phyloP scores from a whole-genome alignment of 2,329 filamentous ascomycete species.

The Colletotrichum cuscutae region DNA sequence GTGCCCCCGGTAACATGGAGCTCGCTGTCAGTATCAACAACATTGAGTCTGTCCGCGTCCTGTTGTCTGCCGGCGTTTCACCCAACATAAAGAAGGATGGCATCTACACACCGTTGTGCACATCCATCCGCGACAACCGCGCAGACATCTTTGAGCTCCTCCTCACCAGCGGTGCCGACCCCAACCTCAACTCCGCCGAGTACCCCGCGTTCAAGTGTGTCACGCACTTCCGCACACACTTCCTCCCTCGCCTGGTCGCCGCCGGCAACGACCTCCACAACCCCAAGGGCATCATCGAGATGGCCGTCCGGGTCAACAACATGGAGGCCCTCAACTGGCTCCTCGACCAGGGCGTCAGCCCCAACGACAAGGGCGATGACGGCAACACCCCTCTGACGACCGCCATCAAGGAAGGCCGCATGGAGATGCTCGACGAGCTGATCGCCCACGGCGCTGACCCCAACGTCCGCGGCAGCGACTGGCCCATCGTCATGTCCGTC shows the following conservation, averaged over 20 bases:
- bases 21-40: constrained; percentile 72
- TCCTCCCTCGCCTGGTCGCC: constrained; percentile 67
- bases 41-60: constrained; percentile 67
- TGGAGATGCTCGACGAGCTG: constrained; percentile 69
- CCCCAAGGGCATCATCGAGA: constrained; percentile 74
- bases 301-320: constrained; percentile 70
- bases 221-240: constrained; percentile 71
- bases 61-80: constrained; percentile 68
- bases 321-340: constrained; percentile 69
- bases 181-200: constrained; percentile 71
- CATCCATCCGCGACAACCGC: constrained; percentile 74
- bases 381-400: constrained; percentile 73
- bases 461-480: constrained; percentile 72
- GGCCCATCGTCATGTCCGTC: constrained; percentile 77
- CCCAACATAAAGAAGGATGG: constrained; percentile 73
- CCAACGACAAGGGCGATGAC: constrained; percentile 67
- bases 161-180: constrained; percentile 66
- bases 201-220: constrained; percentile 77
- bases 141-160: constrained; percentile 70
- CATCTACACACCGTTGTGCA: constrained; percentile 75
- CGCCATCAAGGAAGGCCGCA: constrained; percentile 69
- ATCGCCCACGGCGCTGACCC: constrained; percentile 70
- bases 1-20: constrained; percentile 72
- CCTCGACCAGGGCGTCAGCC: constrained; percentile 67
- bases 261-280: constrained; percentile 68